phyloP scores from a whole-genome alignment of 2,329 filamentous ascomycete genomes.

The Aspergillus piperis region DNA sequence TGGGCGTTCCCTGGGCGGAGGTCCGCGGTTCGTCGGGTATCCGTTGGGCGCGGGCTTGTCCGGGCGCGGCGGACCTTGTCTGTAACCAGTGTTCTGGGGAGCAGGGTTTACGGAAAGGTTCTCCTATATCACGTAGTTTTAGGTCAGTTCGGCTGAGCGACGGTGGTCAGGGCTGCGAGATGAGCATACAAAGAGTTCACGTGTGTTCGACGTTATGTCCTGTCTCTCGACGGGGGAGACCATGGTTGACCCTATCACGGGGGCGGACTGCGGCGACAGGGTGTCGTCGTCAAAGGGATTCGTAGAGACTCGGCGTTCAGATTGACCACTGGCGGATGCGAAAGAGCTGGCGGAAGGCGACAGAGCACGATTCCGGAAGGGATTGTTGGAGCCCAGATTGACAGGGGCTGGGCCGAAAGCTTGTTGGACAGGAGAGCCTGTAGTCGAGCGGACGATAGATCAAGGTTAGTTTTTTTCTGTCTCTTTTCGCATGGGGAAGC shows the following conservation, averaged over 20 bases:
- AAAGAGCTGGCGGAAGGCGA: slow-evolving; percentile 38
- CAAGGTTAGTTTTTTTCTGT: slow-evolving; percentile 7
- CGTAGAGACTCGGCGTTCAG: slow-evolving; percentile 56
- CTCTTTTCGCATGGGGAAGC: slow-evolving; percentile 4
- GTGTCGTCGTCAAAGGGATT: slow-evolving; percentile 60
- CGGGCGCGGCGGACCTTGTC: slow-evolving; percentile 35
- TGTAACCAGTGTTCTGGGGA: slow-evolving; percentile 40
- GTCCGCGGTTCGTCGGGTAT: slow-evolving; percentile 30
- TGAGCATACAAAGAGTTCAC: slow-evolving; percentile 62
- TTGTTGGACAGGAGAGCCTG: slow-evolving; percentile 33
- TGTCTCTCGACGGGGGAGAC: slow-evolving; percentile 38
- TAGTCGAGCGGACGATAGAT: slow-evolving; percentile 1
- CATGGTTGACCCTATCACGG: slow-evolving; percentile 30
- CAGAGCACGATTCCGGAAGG: slow-evolving; percentile 51
- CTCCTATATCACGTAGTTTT: slow-evolving; percentile 29
- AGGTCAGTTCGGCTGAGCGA: not conserved
- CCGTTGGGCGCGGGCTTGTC: slow-evolving; percentile 32
- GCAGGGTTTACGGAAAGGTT: slow-evolving; percentile 40
- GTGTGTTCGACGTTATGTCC: slow-evolving; percentile 50
- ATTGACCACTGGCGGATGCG: slow-evolving; percentile 27
- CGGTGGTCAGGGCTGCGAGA: slow-evolving; percentile 7
- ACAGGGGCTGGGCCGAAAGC: slow-evolving; percentile 33
- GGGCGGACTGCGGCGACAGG: slow-evolving; percentile 39
- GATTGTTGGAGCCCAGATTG: slow-evolving; percentile 51
- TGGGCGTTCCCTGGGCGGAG: slow-evolving; percentile 27